These are phyloP conservation scores for Ochromonas danica DNA, from an alignment of 108 stramenopile genomes.

Conservation along the genomic window DNA sequence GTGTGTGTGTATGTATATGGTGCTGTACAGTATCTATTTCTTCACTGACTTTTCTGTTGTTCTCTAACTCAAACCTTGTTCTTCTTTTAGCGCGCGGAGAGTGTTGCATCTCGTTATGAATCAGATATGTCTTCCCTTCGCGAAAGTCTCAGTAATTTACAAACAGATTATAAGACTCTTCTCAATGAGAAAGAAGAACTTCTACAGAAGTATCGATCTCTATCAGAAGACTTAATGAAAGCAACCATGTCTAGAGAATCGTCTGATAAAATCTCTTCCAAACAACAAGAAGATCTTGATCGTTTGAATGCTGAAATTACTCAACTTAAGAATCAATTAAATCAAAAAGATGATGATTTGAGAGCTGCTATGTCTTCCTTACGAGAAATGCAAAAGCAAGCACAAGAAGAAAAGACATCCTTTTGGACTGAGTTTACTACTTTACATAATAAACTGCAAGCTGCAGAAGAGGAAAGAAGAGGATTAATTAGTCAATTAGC, in stretches of 20 bases:
- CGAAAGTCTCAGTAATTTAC: no score
- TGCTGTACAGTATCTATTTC: no score
- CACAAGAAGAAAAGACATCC: not conserved
- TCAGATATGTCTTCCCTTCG: no score
- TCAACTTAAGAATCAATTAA: not conserved
- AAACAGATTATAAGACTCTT: not conserved
- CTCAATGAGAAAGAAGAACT: not conserved
- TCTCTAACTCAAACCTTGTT: no score
- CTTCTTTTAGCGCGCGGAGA: no score
- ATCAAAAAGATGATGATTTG: not conserved
- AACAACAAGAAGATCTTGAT: not conserved
- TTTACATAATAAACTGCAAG: not conserved
- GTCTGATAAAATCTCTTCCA: not conserved
- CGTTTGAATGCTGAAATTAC: not conserved
- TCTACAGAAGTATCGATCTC: not conserved
- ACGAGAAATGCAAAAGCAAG: not conserved
- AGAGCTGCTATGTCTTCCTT: not conserved
- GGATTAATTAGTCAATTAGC: not conserved
- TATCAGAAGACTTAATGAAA: not conserved
- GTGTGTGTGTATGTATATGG: no score
- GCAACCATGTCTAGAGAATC: not conserved
- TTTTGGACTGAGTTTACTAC: not conserved
- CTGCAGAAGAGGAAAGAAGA: not conserved
- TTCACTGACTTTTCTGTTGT: no score
- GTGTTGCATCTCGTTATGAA: no score